phyloP scores from a whole-genome alignment of 2,329 filamentous ascomycete genomes.

The Zalaria sp. region DNA sequence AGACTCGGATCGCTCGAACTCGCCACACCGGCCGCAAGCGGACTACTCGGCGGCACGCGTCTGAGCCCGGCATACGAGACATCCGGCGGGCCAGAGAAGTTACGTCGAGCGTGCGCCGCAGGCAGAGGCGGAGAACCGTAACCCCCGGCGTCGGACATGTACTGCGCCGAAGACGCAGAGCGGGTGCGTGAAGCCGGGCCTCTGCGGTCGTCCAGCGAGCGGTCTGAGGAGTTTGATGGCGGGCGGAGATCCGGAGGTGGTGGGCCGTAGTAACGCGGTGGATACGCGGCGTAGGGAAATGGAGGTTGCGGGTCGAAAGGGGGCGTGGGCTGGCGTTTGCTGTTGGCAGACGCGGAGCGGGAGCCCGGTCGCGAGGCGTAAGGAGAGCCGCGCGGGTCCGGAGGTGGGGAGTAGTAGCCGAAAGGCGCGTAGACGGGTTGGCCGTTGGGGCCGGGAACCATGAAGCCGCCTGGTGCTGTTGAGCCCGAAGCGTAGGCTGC shows the following conservation, averaged over 20 bases:
- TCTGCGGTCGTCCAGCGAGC: slow-evolving; percentile 31
- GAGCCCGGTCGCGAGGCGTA: slow-evolving; percentile 6
- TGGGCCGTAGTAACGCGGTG: slow-evolving; percentile 12
- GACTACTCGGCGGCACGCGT: slow-evolving; percentile 10
- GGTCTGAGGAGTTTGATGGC: slow-evolving; percentile 23
- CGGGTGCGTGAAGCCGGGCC: slow-evolving; percentile 24
- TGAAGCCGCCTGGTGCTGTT: slow-evolving; percentile 27
- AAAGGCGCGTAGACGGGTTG: slow-evolving; percentile 26
- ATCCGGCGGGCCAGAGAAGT: slow-evolving; percentile 20
- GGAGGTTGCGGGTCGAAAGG: slow-evolving; percentile 11
- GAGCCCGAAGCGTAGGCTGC: slow-evolving; percentile 8
- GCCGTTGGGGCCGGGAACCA: slow-evolving; percentile 34
- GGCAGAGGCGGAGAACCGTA: slow-evolving; percentile 12
- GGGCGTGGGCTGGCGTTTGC: slow-evolving; percentile 16
- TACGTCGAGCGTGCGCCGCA: slow-evolving; percentile 18
- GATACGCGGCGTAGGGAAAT: slow-evolving; percentile 8
- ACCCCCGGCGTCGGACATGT: slow-evolving; percentile 23
- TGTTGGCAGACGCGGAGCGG: slow-evolving; percentile 14
- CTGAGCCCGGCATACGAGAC: slow-evolving; percentile 18
- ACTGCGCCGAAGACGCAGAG: slow-evolving; percentile 19
- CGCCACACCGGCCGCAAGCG: slow-evolving; percentile 2
- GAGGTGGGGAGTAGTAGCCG: slow-evolving; percentile 13
- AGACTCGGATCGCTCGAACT: neutral
- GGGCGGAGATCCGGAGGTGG: slow-evolving; percentile 12
- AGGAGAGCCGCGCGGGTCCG: neutral